phyloP scores from a whole-genome alignment of 2,329 filamentous ascomycete species.

The Ustulina deusta region DNA sequence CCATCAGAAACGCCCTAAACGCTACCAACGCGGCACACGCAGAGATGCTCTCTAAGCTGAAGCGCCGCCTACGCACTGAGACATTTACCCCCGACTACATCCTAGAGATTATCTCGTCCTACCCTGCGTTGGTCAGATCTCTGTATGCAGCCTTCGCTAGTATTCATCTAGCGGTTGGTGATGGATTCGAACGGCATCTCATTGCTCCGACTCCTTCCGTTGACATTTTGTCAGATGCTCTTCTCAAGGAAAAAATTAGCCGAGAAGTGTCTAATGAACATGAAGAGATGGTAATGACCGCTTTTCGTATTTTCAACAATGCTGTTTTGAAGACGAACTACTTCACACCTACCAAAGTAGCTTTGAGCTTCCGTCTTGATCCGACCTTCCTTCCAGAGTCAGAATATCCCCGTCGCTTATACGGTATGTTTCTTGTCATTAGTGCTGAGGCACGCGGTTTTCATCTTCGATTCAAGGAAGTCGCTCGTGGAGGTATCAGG shows the following conservation, averaged over 20 bases:
- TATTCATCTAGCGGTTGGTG: conserved; percentile 74
- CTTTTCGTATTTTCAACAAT: conserved; percentile 95
- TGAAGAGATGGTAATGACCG: conserved; percentile 97
- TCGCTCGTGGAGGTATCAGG: conserved; percentile 94
- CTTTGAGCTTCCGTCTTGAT: conserved; percentile 94
- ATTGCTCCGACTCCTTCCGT: conserved; percentile 68
- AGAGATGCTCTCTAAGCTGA: conserved; percentile 90
- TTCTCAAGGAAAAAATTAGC: conserved; percentile 81
- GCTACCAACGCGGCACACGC: conserved; percentile 84
- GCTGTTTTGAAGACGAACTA: conserved; percentile 98
- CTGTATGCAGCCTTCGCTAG: conserved; percentile 93
- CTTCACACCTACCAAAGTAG: conserved; percentile 96
- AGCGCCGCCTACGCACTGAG: conserved; percentile 93
- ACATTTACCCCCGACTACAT: conserved; percentile 99
- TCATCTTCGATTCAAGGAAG: conserved; percentile 96
- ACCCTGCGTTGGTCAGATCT: conserved; percentile 86
- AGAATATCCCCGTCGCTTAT: conserved; percentile 93
- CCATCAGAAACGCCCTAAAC: conserved; percentile 84
- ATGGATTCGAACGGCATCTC: conserved; percentile 63
- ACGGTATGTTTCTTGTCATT: conserved; percentile 99
- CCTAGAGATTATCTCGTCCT: conserved; percentile 92
- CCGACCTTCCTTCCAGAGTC: conserved; percentile 88
- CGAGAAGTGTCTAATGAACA: conserved; percentile 91
- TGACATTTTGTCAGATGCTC: conserved; percentile 79
- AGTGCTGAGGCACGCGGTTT: conserved; percentile 97